These are phyloP conservation scores for Phylloporus sp. DNA, from an alignment of 768 basidiomycete species.

Conservation along the genomic window DNA sequence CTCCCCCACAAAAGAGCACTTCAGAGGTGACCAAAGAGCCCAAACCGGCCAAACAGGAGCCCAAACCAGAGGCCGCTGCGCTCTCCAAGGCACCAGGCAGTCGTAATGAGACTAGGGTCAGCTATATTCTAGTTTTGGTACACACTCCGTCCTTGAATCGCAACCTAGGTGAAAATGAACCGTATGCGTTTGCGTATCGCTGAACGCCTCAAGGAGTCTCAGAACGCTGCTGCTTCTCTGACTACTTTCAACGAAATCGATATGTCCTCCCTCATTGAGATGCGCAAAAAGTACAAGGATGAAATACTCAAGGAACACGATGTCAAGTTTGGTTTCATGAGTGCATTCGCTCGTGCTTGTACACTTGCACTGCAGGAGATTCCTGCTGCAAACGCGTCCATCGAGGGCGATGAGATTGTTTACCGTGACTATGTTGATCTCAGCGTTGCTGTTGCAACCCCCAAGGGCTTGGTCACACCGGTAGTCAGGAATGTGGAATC, in stretches of 20 bases:
- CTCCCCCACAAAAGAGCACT: constrained; percentile 35
- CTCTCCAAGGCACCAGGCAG: constrained; percentile 42
- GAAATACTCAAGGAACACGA: constrained; percentile 85
- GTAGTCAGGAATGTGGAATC: constrained; percentile 88
- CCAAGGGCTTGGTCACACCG: constrained; percentile 95
- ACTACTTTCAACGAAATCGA: constrained; percentile 99
- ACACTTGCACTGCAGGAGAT: constrained; percentile 85
- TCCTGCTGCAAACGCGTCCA: constrained; percentile 89
- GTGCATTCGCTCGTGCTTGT: constrained; percentile 88
- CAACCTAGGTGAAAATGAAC: constrained; percentile 87
- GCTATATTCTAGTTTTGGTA: constrained; percentile 15
- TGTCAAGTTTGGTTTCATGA: constrained; percentile 98
- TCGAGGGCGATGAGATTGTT: constrained; percentile 91
- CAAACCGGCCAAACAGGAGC: constrained; percentile 36
- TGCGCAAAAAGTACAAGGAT: constrained; percentile 95
- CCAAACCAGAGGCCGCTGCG: constrained; percentile 29
- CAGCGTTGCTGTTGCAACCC: constrained; percentile 94
- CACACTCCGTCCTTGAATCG: neutral
- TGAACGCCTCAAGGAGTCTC: constrained; percentile 96
- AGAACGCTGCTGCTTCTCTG: constrained; percentile 92
- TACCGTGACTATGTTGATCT: constrained; percentile 92
- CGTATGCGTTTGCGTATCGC: constrained; percentile 97
- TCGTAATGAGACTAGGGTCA: constrained; percentile 82
- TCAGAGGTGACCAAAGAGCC: constrained; percentile 30
- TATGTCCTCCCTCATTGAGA: constrained; percentile 92